A percentile compares a stretch with the other conserved stretches of the same genome.
Evolutionary conservation across 2,329 filamentous ascomycete species (phyloP).

Genomic region (Sclerotinia nivalis): DNA sequence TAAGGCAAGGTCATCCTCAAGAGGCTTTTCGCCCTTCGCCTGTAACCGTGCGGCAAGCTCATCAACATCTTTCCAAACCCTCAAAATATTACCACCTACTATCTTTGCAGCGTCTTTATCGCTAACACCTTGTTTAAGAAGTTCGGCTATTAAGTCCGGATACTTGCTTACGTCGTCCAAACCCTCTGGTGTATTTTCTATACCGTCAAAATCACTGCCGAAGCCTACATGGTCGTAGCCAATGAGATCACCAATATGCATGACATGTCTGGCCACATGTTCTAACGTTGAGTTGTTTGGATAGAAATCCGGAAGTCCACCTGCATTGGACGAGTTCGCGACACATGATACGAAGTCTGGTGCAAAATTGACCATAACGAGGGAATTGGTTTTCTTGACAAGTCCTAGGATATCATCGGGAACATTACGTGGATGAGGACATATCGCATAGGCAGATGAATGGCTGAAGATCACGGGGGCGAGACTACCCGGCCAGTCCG

Average conservation of each 20-base stretch:
- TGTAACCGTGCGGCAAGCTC: conserved; percentile 67
- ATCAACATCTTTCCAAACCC: conserved; percentile 83
- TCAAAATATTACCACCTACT: conserved; percentile 75
- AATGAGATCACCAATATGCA: conserved; percentile 77
- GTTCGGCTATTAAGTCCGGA: conserved; percentile 73
- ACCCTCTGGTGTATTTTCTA: conserved; percentile 64
- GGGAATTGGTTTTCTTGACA: conserved; percentile 68
- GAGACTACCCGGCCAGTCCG: conserved; percentile 67
- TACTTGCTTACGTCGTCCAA: conserved; percentile 85
- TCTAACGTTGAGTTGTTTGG: conserved; percentile 69
- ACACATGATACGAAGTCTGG: conserved; percentile 79
- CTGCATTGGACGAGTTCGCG: conserved; percentile 52
- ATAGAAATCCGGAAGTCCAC: conserved; percentile 68
- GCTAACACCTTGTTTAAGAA: conserved; percentile 71
- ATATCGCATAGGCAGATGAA: conserved; percentile 76
- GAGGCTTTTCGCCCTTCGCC: conserved; percentile 49
- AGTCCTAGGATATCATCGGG: conserved; percentile 78
- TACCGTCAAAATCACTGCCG: conserved; percentile 88
- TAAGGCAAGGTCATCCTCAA: conserved; percentile 51
- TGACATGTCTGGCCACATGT: conserved; percentile 78
- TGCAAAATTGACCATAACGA: conserved; percentile 91
- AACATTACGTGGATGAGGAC: conserved; percentile 87
- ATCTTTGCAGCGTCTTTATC: conserved; percentile 74
- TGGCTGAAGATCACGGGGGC: conserved; percentile 90
- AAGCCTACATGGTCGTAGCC: conserved; percentile 87